Evolutionary conservation across 2,329 filamentous ascomycete species (phyloP), one percentile per base, ranked within the genome.

Genomic region (Fusarium drepaniforme): DNA sequence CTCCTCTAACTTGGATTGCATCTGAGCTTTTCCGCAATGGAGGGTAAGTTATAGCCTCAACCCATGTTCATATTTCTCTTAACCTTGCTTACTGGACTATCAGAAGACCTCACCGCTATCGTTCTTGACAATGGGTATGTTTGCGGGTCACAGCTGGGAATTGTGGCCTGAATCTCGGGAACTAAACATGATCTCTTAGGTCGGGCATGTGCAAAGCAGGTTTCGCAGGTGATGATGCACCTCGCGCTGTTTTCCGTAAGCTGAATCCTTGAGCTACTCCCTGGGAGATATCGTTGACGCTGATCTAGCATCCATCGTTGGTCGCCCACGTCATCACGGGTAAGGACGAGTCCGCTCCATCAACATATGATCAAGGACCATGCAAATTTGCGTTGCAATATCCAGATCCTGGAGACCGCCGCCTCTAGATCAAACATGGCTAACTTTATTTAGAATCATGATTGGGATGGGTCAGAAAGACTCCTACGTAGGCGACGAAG

Each of bases 91-190:
- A 46, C 21, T 8, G 13, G 13, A 25, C 8, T 46, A 6, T 9
- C 4, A 98, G 97, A 99, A 92, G 97, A 99, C 95, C 97, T 99
- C 89, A 97, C 97, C 88, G 97, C 97, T 88, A 95, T 99, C 94
- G 97, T 99, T 89, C 98, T 99, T 90, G 97, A 99, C 96, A 99
- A 99, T 98, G 97, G 97, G 97, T 99, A 96, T 94, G 96, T 90
- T 88, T 76, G 86, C 88, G 78, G 88, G 83, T 73, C 78, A 66
- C 78, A 69, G 83, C 76, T 21, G n/a, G n/a, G 8, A 3, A 38
- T 8, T 18, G 37, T 16, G 21, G 8, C 44, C 13, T 46, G 13
- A 25, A 46, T 46, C 8, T 46, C 21, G 15, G 8, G 13, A 25
- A 46, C 44, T 46, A 16, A 46, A 23, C 7, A 25, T 46, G 8